Evolutionary conservation across 192 early-diverging fungal species (phyloP).

Genomic region (Backusella westeae): DNA sequence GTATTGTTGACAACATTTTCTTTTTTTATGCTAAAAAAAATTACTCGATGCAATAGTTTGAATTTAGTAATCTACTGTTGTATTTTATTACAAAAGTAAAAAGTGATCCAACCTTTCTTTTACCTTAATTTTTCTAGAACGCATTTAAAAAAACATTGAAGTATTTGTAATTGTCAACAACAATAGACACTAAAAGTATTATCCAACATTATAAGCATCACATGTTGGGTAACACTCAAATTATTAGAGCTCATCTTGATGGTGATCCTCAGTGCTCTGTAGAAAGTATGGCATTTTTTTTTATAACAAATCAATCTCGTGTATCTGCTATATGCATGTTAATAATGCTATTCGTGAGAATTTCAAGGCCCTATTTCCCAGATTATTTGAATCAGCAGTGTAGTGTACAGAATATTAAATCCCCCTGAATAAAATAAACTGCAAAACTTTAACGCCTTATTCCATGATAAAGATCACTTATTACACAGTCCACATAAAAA

Average conservation of each 20-base stretch:
- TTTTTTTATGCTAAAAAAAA: slow-evolving; percentile 1
- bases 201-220: not conserved
- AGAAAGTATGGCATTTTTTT: not conserved
- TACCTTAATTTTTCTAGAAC: not conserved
- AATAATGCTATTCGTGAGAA: not conserved
- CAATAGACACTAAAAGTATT: not conserved
- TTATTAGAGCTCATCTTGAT: not conserved
- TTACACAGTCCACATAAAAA: not conserved
- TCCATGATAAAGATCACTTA: not conserved
- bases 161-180: not conserved
- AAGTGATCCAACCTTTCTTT: not conserved
- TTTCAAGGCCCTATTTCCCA: not conserved
- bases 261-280: not conserved
- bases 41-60: not conserved
- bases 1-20: not conserved
- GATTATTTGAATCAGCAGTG: not conserved
- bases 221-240: not conserved
- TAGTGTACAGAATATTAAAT: not conserved
- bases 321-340: not conserved
- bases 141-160: not conserved
- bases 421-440: not conserved
- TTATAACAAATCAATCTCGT: not conserved
- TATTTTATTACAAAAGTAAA: not conserved
- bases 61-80: not conserved
- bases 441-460: not conserved